phyloP scores from a whole-genome alignment of 108 stramenopile species.

The Pelagomonas calceolata region DNA sequence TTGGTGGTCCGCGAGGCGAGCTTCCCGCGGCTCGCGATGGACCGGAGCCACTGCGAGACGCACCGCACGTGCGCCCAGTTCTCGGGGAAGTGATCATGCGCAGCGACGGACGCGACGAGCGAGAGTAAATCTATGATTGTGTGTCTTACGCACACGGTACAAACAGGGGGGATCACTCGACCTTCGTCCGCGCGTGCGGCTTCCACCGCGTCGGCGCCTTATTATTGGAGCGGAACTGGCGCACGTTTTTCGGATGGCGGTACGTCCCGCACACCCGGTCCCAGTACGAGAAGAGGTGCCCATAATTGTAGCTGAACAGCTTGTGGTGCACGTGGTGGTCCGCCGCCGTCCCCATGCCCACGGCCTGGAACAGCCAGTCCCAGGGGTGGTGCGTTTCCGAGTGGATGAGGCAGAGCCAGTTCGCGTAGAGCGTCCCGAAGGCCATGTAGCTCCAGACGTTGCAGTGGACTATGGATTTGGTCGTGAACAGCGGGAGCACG shows the following conservation, averaged over 20 bases:
- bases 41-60: too few species aligned
- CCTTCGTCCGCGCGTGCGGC: too few species aligned
- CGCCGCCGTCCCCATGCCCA: slow-evolving; percentile 73
- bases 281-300: slow-evolving; percentile 89
- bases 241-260: slow-evolving; percentile 19
- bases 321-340: slow-evolving; percentile 95
- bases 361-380: slow-evolving; percentile 44
- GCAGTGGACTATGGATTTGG: slow-evolving; percentile 57
- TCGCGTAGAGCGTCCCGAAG: slow-evolving; percentile 74
- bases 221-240: too few species aligned
- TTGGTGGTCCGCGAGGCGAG: too few species aligned
- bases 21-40: too few species aligned
- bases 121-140: too few species aligned
- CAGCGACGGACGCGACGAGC: too few species aligned
- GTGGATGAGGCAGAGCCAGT: slow-evolving; percentile 80
- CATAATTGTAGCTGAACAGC: slow-evolving; percentile 84
- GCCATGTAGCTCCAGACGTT: slow-evolving; percentile 95
- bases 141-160: too few species aligned
- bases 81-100: too few species aligned
- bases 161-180: too few species aligned
- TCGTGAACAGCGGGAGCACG: slow-evolving; percentile 65
- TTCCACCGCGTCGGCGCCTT: too few species aligned
- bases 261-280: slow-evolving; percentile 72
- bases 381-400: slow-evolving; percentile 70
- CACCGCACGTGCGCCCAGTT: too few species aligned